phyloP scores from a whole-genome alignment of 2,329 filamentous ascomycete species.

The Pseudogymnoascus sp. region DNA sequence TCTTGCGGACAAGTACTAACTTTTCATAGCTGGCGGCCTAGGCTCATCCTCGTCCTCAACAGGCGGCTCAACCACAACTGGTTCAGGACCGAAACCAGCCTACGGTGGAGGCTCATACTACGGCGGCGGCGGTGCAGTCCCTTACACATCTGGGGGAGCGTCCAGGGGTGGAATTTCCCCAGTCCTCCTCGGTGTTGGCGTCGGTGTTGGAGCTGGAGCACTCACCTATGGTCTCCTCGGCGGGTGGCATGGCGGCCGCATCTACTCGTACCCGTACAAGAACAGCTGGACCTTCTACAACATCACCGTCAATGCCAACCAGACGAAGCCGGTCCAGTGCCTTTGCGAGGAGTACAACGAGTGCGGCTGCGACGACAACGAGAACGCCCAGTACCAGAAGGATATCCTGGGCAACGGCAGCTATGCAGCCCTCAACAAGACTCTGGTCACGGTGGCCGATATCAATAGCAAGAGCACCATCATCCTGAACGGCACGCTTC shows the following conservation, averaged over 20 bases:
- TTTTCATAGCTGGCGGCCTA: background rate
- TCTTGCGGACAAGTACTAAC: background rate
- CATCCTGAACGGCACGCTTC: slow-evolving; percentile 66
- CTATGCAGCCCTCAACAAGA: slow-evolving; percentile 50
- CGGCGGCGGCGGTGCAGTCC: slow-evolving; percentile 51
- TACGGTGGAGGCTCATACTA: slow-evolving; percentile 60
- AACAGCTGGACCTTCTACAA: slow-evolving; percentile 49
- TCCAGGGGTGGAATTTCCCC: slow-evolving; percentile 44
- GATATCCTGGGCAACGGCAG: slow-evolving; percentile 58
- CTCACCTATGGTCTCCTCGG: slow-evolving; percentile 33
- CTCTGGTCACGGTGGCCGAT: slow-evolving; percentile 50
- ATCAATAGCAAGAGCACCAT: slow-evolving; percentile 58
- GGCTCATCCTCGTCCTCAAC: slow-evolving; percentile 24
- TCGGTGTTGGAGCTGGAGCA: slow-evolving; percentile 30
- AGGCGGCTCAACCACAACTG: slow-evolving; percentile 46
- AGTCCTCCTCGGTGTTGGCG: slow-evolving; percentile 42
- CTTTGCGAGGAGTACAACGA: slow-evolving; percentile 45
- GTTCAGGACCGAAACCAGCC: slow-evolving; percentile 46
- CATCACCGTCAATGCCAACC: slow-evolving; percentile 37
- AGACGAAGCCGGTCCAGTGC: slow-evolving; percentile 53
- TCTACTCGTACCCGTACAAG: slow-evolving; percentile 51
- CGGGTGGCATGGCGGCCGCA: slow-evolving; percentile 50
- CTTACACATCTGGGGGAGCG: slow-evolving; percentile 49
- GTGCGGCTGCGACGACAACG: slow-evolving; percentile 64
- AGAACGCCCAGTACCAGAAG: slow-evolving; percentile 48